Base-by-base conservation (phyloP, 306 rosid genomes). In the Prunus davidiana region DNA sequence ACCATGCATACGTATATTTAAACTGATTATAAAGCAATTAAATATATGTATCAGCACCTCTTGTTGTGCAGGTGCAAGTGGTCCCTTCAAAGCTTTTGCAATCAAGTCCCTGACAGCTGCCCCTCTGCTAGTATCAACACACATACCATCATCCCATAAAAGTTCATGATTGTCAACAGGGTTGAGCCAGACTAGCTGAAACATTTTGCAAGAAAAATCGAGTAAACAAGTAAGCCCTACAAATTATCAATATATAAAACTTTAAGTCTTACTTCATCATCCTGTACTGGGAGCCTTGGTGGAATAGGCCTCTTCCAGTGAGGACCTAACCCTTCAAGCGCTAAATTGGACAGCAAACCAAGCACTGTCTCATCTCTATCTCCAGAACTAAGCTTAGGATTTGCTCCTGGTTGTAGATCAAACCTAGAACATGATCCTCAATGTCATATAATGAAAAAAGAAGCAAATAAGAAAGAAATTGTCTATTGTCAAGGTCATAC, bases 181-280 rank as follows among this genome's bases (percentile, higher is more conserved):
- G 84, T 91, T 96, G 86, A 96, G 91, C 99, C 99, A 96, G 75
- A 93, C 97, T n/a, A 96, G 90, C 99, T 96, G 97, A 78, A 84
- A 83, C 71, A 47, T 72, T 76, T 82, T 67, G 28, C 78, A 84
- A 68, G 74, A 19, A 82, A 80, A 86, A 78, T 77, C 72, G 72
- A 64, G 58, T 77, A 77, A 66, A 77, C 69, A 34, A 80, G 60
- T 52, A 83, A 57, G 34, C 84, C 61, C 67, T 58, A 77, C 20
- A 74, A 55, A 58, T 66, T 18, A 13, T 41, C 20, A 15, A 73
- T 78, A 51, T 10, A 66, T n/a, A 41, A 49, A 46, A 51, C 46
- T 69, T 47, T 32, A 66, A 56, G 73, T 61, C 82, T 77, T 85
- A 96, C 99, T 90, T 96, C 99, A 72, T 93, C 90, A 62, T 84